Percentiles rank a stretch among this genome's conserved stretches.
These are phyloP conservation scores for Dictyostelium purpureum DNA, from an alignment of 78 protist genomes.

Conservation along the genomic window DNA sequence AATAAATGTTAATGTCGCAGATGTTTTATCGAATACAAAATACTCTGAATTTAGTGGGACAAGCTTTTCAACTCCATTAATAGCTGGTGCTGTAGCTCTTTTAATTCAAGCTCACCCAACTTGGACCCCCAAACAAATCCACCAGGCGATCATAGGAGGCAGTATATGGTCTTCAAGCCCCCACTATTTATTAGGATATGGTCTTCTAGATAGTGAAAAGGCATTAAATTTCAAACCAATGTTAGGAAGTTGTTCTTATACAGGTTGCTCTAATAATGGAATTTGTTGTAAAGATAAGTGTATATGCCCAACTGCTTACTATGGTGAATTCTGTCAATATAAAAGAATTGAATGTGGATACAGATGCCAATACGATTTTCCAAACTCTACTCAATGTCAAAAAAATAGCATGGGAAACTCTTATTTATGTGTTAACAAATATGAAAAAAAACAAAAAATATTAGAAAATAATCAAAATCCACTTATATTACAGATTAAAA, in stretches of 20 bases:
- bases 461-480: no score
- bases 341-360: conserved; percentile 5
- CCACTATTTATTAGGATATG: conserved; percentile 22
- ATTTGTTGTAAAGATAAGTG: conserved; percentile 22
- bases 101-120: conserved; percentile 52
- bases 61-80: conserved; percentile 54
- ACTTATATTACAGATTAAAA: no score
- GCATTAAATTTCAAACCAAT: conserved; percentile 5
- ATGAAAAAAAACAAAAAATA: no score
- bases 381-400: no score
- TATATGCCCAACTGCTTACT: conserved; percentile 13
- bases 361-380: no score
- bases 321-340: conserved; percentile 50
- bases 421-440: no score
- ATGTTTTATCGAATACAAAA: background rate
- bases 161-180: background rate
- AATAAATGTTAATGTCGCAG: conserved; percentile 14
- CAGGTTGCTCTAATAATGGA: conserved; percentile 27
- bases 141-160: conserved; percentile 15
- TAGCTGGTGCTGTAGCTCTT: conserved; percentile 54
- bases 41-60: conserved; percentile 55
- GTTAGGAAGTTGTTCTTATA: background rate
- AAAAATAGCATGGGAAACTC: no score
- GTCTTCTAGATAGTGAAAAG: background rate
- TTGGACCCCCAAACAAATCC: conserved; percentile 48